A percentile compares a stretch with the other conserved stretches of the same genome.
phyloP scores from a whole-genome alignment of 441 rosid species.

The Jatropha multifida region DNA sequence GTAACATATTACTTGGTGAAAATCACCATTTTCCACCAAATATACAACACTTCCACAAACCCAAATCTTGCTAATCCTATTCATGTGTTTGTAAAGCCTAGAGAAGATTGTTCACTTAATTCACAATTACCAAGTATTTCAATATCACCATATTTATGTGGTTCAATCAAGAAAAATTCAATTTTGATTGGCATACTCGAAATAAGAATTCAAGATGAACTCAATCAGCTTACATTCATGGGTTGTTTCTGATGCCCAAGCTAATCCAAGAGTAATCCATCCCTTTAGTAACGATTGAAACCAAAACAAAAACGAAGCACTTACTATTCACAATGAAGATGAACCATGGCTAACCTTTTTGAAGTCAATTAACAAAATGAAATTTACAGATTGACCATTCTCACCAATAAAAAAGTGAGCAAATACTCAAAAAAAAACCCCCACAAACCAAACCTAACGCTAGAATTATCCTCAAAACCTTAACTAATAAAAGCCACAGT shows the following conservation, averaged over 20 bases:
- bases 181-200: neutral
- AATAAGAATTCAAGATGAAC: neutral
- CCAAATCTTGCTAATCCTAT: neutral
- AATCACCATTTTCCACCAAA: neutral
- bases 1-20: neutral
- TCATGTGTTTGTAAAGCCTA: neutral
- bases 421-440: neutral
- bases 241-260: neutral
- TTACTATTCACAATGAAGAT: neutral
- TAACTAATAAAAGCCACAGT: neutral
- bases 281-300: neutral
- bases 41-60: no score
- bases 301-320: neutral
- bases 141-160: neutral
- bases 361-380: constrained; percentile 2
- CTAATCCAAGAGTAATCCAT: neutral
- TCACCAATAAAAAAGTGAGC: neutral
- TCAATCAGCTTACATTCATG: neutral
- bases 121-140: neutral
- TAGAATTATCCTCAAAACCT: neutral
- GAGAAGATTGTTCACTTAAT: neutral
- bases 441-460: constrained; percentile 11
- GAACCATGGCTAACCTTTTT: neutral
- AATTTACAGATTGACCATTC: neutral
- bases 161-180: neutral